phyloP scores from a whole-genome alignment of 495 filamentous ascomycete genomes.

The Acidomyces sp. region DNA sequence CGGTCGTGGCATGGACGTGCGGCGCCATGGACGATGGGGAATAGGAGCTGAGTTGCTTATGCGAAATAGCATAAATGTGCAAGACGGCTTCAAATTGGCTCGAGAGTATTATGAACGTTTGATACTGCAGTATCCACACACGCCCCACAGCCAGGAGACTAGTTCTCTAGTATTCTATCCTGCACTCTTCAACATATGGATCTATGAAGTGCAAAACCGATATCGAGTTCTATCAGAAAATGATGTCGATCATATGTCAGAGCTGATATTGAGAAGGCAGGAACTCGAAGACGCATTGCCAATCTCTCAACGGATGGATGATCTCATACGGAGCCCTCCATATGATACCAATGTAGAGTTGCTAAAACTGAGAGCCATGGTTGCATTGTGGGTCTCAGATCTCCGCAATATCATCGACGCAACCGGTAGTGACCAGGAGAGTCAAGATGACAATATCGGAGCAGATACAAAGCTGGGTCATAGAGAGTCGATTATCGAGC shows the following conservation, averaged over 20 bases:
- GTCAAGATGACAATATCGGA: too few relatives aligned
- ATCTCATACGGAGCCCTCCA: conserved; percentile 47
- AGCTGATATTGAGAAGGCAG: conserved; percentile 15
- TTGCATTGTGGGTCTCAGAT: conserved; percentile 55
- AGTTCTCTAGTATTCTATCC: conserved; percentile 49
- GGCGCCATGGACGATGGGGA: conserved; percentile 47
- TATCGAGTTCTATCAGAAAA: conserved; percentile 16
- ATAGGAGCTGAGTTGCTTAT: conserved; percentile 58
- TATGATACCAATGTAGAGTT: conserved; percentile 47
- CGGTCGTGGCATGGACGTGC: conserved; percentile 42
- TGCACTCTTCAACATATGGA: conserved; percentile 54
- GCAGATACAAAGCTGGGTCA: too few relatives aligned
- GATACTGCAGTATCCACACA: conserved; percentile 51
- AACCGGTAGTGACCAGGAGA: too few relatives aligned
- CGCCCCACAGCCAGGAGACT: conserved; percentile 10
- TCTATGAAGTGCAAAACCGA: conserved; percentile 45
- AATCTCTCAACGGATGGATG: conserved; percentile 51
- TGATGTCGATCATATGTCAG: not conserved
- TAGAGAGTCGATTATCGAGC: too few relatives aligned
- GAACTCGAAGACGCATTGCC: conserved; percentile 38
- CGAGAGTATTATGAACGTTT: conserved; percentile 53
- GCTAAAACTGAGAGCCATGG: conserved; percentile 50
- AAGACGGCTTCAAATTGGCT: conserved; percentile 42
- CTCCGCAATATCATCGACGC: too few relatives aligned
- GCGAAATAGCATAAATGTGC: conserved; percentile 17